Conservation (phyloP, 495 filamentous ascomycete genomes). For the Lasiosphaeris hirsuta region DNA sequence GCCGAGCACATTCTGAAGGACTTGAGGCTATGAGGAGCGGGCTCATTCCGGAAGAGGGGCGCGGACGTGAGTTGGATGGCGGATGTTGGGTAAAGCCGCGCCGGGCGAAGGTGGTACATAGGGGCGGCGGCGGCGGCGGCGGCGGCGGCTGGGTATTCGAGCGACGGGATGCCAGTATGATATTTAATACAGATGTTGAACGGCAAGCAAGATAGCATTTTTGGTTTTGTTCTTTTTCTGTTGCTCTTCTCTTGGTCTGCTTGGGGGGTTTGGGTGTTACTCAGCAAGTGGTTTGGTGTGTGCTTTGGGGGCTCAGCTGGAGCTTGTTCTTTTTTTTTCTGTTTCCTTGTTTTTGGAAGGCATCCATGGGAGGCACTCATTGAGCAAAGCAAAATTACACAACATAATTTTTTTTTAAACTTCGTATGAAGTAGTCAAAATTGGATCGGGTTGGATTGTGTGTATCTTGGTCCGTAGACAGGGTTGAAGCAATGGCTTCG, state of each 20-base stretch:
- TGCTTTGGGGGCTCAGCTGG: not conserved
- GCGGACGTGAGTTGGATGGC: not conserved
- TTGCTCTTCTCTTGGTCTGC: not conserved
- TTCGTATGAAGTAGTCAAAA: no score
- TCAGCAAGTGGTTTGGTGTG: not conserved
- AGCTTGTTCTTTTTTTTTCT: constrained; percentile 11
- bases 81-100: no score
- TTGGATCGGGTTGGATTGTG: no score
- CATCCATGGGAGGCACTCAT: no score
- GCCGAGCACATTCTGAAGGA: constrained; percentile 91
- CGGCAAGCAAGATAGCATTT: not conserved
- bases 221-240: not conserved
- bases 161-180: no score
- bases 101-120: no score
- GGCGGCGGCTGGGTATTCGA: no score
- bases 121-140: no score
- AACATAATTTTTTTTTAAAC: no score
- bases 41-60: not conserved
- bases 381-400: not conserved
- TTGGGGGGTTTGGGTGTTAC: not conserved
- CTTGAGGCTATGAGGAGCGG: constrained; percentile 61
- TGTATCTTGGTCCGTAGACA: no score
- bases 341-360: constrained; percentile 1
- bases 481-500: no score
- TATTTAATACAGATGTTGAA: not conserved